phyloP scores from a whole-genome alignment of 2,329 filamentous ascomycete species.

The Fusarium oligoseptatum region DNA sequence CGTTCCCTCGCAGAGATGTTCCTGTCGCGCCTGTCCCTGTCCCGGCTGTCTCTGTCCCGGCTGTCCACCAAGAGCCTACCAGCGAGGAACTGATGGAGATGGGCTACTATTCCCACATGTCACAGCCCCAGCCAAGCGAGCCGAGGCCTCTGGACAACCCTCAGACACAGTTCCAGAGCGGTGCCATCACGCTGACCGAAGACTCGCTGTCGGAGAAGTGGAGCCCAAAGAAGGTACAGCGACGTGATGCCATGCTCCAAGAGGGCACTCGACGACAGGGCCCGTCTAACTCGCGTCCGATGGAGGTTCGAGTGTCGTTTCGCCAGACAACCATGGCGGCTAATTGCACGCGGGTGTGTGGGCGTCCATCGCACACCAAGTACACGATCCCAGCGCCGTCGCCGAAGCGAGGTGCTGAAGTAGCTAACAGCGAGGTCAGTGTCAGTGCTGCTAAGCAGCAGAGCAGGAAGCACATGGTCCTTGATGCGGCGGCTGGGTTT shows the following conservation, averaged over 20 bases:
- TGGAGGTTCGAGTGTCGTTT: slow-evolving; percentile 6
- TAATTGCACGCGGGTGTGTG: slow-evolving; percentile 1
- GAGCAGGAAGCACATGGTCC: slow-evolving; percentile 15
- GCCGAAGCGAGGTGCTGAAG: background rate
- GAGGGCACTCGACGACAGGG: background rate
- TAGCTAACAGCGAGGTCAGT: background rate
- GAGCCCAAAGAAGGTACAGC: slow-evolving; percentile 33
- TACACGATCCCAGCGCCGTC: slow-evolving; percentile 3
- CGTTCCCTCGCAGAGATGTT: background rate
- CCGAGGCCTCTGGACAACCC: background rate
- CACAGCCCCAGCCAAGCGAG: background rate
- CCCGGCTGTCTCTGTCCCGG: no score
- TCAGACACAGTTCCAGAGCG: background rate
- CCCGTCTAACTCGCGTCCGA: background rate
- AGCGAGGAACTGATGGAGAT: slow-evolving; percentile 57
- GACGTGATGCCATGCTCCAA: slow-evolving; percentile 14
- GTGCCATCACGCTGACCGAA: background rate
- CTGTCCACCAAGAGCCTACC: slow-evolving; percentile 63
- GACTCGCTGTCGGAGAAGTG: slow-evolving; percentile 31
- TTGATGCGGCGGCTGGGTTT: slow-evolving; percentile 23
- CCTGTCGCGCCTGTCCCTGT: background rate
- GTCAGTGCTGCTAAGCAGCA: background rate
- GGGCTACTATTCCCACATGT: slow-evolving; percentile 19
- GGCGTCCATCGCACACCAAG: background rate
- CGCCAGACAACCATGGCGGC: background rate